Conservation (phyloP, 805 yeast genomes). For the Clavispora asparagi region DNA sequence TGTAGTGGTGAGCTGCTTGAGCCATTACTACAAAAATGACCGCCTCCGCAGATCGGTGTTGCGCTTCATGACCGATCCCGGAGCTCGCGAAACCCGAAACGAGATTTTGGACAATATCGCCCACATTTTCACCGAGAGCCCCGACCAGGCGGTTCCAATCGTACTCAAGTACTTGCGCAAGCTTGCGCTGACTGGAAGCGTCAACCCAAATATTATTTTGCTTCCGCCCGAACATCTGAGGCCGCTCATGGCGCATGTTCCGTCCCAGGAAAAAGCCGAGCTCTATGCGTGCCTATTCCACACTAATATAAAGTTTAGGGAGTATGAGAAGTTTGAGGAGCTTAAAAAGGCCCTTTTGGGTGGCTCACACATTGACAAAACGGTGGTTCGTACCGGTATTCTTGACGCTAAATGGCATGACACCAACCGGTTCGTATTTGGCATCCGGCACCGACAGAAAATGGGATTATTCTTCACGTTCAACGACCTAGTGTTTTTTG, state of each 20-base stretch:
- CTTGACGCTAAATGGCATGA: constrained; percentile 35
- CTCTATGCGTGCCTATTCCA: constrained; percentile 27
- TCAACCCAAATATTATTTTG: constrained; percentile 20
- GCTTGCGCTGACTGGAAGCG: constrained; percentile 18
- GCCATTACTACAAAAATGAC: constrained; percentile 14
- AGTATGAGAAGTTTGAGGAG: constrained; percentile 7
- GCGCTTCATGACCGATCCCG: constrained; percentile 23
- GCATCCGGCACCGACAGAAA: constrained; percentile 15
- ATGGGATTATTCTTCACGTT: constrained; percentile 30
- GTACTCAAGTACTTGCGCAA: constrained; percentile 22
- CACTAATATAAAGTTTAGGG: constrained; percentile 27
- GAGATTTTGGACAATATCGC: constrained; percentile 16
- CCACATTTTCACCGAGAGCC: constrained; percentile 7
- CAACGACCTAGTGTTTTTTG: constrained; percentile 20
- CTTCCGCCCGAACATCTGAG: constrained; percentile 6
- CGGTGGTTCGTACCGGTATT: constrained; percentile 33
- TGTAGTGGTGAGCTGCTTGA: constrained; percentile 14
- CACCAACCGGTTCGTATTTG: constrained; percentile 15
- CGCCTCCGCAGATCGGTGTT: constrained; percentile 22
- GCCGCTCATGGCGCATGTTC: background rate
- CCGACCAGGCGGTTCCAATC: constrained; percentile 12
- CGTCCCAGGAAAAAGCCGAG: constrained; percentile 9
- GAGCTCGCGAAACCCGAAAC: constrained; percentile 10
- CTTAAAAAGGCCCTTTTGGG: constrained; percentile 20
- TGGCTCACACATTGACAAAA: constrained; percentile 29